Base-by-base conservation (phyloP, 495 filamentous ascomycete species). In the Annulohypoxylon moriforme region DNA sequence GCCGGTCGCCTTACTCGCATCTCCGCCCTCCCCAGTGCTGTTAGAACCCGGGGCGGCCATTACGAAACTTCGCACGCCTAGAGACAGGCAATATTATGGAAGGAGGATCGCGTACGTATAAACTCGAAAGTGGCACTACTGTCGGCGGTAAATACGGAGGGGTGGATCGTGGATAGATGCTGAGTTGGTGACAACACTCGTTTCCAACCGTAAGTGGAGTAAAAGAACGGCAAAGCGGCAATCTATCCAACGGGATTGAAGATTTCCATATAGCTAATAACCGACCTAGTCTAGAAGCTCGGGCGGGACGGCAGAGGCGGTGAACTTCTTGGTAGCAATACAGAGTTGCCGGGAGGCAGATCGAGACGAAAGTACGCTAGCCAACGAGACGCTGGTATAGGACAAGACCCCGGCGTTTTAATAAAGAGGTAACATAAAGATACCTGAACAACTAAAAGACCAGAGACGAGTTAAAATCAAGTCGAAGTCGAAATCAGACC, bases 11-110 rank as follows among this genome's bases (percentile, higher is more conserved):
- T 58, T 70, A n/a, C 47, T 25, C n/a, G 42, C 52, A 13, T 64
- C 44, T 11, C 59, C 59, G 14, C 14, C 42, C 36, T 71, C 72
- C 38, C 61, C 33, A 50, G n/a, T 44, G 34, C 36, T 56, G 25
- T 36, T 52, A 31, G 52, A 68, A 18, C 57, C 53, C 59, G 71
- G 42, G 18, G 47, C 66, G 42, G 76, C 61, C 76, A 77, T 77
- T 29, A 38, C 52, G 44, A 53, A 16, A 7, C 40, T 57, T 49
- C 20, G 29, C 29, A 64, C 29, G 59, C 36, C 40, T 27, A 13
- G 4, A 47, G 42, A 27, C 24, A 52, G 5, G 36, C 18, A 57
- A 29, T 29, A 49, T 36, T 61, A 62, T 18, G 18, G 47, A 33
- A 34, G 25, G 25, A 27, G 9, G 31, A 22, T 60, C 20, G 31